phyloP scores from a whole-genome alignment of 352 stramenopile species.

The Phytopythium ostracodes region DNA sequence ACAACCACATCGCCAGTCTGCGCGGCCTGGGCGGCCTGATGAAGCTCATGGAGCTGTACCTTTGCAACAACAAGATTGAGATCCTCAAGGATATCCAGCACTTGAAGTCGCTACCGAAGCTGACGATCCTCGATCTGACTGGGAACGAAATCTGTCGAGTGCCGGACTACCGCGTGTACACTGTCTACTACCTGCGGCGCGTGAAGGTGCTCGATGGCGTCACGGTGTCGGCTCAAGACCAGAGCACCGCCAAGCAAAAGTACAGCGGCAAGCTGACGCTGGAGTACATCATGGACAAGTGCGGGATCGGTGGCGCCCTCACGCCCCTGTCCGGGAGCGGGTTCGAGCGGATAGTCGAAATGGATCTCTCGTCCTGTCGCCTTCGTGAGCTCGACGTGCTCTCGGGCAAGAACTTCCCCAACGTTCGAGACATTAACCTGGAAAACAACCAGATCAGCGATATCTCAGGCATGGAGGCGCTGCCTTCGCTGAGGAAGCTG shows the following conservation, averaged over 20 bases:
- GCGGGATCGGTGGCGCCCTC: slow-evolving; percentile 18
- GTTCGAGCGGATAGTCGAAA: slow-evolving; percentile 61
- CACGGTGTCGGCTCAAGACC: slow-evolving; percentile 67
- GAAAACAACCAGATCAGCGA: slow-evolving; percentile 85
- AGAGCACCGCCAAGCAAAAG: slow-evolving; percentile 81
- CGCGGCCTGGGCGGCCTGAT: slow-evolving; percentile 46
- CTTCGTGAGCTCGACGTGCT: slow-evolving; percentile 67
- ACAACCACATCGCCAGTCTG: slow-evolving; percentile 79
- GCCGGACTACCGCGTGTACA: slow-evolving; percentile 74
- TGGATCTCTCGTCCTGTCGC: slow-evolving; percentile 71
- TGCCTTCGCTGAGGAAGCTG: slow-evolving; percentile 57
- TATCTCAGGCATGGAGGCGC: slow-evolving; percentile 53
- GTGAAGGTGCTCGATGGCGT: slow-evolving; percentile 83
- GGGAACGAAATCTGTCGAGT: slow-evolving; percentile 72
- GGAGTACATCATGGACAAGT: slow-evolving; percentile 84
- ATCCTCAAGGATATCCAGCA: slow-evolving; percentile 77
- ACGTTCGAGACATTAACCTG: slow-evolving; percentile 70
- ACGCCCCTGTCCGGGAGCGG: slow-evolving; percentile 5
- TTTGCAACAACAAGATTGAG: slow-evolving; percentile 84
- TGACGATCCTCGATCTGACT: slow-evolving; percentile 84
- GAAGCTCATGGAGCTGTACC: slow-evolving; percentile 86
- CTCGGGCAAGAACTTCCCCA: slow-evolving; percentile 52
- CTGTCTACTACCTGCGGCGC: slow-evolving; percentile 70
- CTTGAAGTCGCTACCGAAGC: slow-evolving; percentile 72
- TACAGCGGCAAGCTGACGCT: slow-evolving; percentile 85